Base-by-base conservation (phyloP, 352 stramenopile species). In the Aphanomyces invadans region DNA sequence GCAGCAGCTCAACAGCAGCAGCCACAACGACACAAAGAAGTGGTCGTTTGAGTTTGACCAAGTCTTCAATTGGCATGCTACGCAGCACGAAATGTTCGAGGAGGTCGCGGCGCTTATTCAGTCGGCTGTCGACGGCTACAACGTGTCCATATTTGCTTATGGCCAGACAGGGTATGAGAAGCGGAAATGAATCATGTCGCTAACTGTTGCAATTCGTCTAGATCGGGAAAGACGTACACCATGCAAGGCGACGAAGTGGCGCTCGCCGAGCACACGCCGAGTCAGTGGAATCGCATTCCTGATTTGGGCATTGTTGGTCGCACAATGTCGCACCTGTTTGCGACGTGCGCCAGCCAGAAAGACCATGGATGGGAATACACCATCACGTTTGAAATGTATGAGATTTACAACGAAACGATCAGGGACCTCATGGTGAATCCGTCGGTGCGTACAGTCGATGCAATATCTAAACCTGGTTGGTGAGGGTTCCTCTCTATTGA, bases 341-440 rank as follows among this genome's bases (percentile, higher is more conserved):
- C 76, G 4, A 76, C 75, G 7, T 83, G 90, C 31, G 76, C 76
- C 11, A 78, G 88, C 28, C 69, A 92, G 49, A 71, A 65, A 17
- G 73, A 73, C 21, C 88, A 81, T 31, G 83, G 85, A 21, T 95
- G 86, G 86, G 66, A 76, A n/a, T 92, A 92, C 52, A 69, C 53
- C 19, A 75, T 90, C 11, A 87, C 66, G 26, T 55, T 93, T 28
- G 84, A 93, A 69, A 83, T 99, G 71, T 80, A 98, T 26, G 96
- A 99, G 77, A 97, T 99, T 54, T 98, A 99, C 82, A 99, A 99
- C 65, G 95, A 99, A 73, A 89, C 95, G 15, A 77, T 99, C 33
- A 79, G 88, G 10, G 96, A 99, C 65, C 68, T 99, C 38, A 74
- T 99, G 29, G 76, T 83, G 44, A 67, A 76, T n/a, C 60, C 51